Percentiles rank a stretch among this genome's conserved stretches.
These are phyloP conservation scores for Basipetospora chlamydospora DNA, from an alignment of 2,329 filamentous ascomycete species.

Conservation along the genomic window DNA sequence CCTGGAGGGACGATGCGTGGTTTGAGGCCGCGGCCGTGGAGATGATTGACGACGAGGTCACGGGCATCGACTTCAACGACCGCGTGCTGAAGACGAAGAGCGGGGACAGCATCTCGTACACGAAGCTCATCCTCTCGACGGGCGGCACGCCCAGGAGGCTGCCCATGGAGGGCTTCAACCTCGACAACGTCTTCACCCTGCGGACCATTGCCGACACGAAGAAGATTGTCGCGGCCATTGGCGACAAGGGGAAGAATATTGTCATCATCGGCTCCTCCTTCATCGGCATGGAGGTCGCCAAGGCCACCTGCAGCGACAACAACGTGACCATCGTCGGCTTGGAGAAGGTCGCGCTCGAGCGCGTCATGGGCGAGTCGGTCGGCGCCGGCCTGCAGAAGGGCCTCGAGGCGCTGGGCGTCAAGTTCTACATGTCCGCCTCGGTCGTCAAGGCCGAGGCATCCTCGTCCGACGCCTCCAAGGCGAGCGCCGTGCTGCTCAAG, in stretches of 20 bases:
- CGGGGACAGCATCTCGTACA: constrained; percentile 60
- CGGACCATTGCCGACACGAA: constrained; percentile 65
- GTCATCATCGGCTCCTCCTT: constrained; percentile 88
- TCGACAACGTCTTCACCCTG: constrained; percentile 77
- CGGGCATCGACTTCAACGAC: constrained; percentile 56
- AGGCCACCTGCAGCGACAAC: constrained; percentile 66
- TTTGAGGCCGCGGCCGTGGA: constrained; percentile 49
- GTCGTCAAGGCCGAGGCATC: constrained; percentile 76
- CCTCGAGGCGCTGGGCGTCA: constrained; percentile 75
- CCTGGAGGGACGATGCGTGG: constrained; percentile 63
- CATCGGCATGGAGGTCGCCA: constrained; percentile 96
- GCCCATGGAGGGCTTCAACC: constrained; percentile 68
- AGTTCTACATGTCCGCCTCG: constrained; percentile 67
- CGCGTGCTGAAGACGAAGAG: constrained; percentile 63
- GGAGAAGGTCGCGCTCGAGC: constrained; percentile 72
- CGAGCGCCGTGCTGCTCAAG: constrained; percentile 70
- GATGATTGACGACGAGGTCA: constrained; percentile 51
- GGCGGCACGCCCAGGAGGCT: constrained; percentile 65
- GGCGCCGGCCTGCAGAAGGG: constrained; percentile 66
- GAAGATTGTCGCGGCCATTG: constrained; percentile 64
- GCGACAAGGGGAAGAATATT: constrained; percentile 77
- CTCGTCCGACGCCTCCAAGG: constrained; percentile 48
- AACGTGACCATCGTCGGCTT: constrained; percentile 76
- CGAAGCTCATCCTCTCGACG: constrained; percentile 80
- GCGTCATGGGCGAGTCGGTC: constrained; percentile 69